Percentiles rank a stretch among this genome's conserved stretches.
Conservation (phyloP, 2,329 filamentous ascomycete species). For the Colletotrichum melonis region DNA sequence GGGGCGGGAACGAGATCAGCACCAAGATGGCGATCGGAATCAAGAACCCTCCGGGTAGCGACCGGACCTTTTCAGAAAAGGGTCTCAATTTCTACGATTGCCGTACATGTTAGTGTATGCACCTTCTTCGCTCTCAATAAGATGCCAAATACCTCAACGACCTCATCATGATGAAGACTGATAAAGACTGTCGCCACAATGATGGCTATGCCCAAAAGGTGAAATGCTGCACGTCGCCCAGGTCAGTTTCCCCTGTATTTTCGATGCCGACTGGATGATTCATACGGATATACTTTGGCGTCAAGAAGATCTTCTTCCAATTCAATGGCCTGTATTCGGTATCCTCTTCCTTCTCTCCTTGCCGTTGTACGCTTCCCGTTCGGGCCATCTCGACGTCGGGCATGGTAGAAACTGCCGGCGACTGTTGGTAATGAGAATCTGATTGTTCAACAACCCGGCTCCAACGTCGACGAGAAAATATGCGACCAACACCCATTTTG, state of each 20-base stretch:
- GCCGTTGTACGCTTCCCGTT: constrained; percentile 9
- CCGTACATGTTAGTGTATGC: not conserved
- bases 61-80: constrained; percentile 49
- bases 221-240: constrained; percentile 31
- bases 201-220: constrained; percentile 44
- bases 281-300: constrained; percentile 47
- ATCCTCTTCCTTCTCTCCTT: constrained; percentile 32
- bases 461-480: not conserved
- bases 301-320: constrained; percentile 47
- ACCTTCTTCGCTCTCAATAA: not conserved
- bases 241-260: not conserved
- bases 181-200: constrained; percentile 46
- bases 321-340: constrained; percentile 48
- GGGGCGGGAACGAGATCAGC: constrained; percentile 52
- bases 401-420: constrained; percentile 16
- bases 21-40: constrained; percentile 53
- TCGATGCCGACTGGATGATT: not conserved
- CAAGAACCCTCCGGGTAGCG: constrained; percentile 51
- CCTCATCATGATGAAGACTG: constrained; percentile 50
- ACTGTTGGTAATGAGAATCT: constrained; percentile 4
- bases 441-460: not conserved
- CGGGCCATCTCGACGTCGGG: constrained; percentile 32
- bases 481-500: constrained; percentile 24
- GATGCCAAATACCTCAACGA: constrained; percentile 43
- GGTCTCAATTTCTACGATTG: constrained; percentile 43